Evolutionary conservation across 176 grass and related monocot genomes (phyloP).

Genomic region (Zizania latifolia): DNA sequence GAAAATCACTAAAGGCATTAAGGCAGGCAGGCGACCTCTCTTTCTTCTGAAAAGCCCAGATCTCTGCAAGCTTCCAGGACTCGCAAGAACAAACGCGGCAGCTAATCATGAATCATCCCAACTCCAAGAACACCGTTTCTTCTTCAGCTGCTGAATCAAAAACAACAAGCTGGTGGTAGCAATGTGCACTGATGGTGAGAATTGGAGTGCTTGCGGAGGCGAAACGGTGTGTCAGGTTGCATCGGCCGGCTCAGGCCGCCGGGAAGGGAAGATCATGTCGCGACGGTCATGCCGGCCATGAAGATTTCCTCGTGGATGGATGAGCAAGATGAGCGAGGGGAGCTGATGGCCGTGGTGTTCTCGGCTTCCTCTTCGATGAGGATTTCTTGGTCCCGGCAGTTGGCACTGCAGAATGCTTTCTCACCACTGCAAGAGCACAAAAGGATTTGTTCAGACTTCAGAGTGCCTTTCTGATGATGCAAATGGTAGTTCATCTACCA

Average conservation of each 20-base stretch:
- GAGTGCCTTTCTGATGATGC: background rate
- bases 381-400: constrained; percentile 78
- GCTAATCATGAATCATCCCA: too few species aligned
- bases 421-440: constrained; percentile 50
- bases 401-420: constrained; percentile 75
- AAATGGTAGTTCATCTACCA: background rate
- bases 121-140: constrained; percentile 35
- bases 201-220: too few species aligned
- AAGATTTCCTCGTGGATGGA: constrained; percentile 74
- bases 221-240: too few species aligned
- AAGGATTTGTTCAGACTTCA: background rate
- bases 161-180: constrained; percentile 11
- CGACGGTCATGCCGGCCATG: constrained; percentile 61
- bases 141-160: constrained; percentile 37
- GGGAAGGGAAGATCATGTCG: constrained; percentile 49
- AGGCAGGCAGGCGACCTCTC: constrained; percentile 26
- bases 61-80: constrained; percentile 28
- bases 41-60: constrained; percentile 25
- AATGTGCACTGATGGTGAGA: constrained; percentile 3
- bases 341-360: constrained; percentile 22
- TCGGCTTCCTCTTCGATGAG: constrained; percentile 58
- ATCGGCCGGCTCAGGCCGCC: too few species aligned
- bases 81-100: too few species aligned
- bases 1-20: constrained; percentile 25
- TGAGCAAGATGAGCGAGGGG: constrained; percentile 39